phyloP scores from a whole-genome alignment of 371 early-diverging fungal genomes.

The Mucor piriformis region DNA sequence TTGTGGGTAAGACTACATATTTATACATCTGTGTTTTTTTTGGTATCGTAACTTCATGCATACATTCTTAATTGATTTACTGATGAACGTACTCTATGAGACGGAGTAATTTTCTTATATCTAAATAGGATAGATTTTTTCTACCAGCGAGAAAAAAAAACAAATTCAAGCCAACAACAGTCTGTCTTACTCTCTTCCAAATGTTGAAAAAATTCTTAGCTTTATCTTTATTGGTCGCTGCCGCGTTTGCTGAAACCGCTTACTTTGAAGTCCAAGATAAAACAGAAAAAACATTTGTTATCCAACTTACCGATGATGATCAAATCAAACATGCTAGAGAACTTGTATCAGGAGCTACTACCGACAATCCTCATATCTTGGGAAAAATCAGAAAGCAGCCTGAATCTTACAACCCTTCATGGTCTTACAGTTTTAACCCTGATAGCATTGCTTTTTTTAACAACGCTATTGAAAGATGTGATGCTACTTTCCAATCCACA shows the following conservation, averaged over 20 bases:
- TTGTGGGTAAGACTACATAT: no score
- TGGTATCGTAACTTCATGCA: no score
- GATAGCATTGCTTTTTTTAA: background rate
- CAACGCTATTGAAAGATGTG: slow-evolving; percentile 3
- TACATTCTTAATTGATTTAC: no score
- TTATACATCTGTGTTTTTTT: no score
- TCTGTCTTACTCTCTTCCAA: no score
- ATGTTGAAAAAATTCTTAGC: background rate
- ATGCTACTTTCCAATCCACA: background rate
- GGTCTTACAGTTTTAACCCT: background rate
- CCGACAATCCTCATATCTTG: background rate
- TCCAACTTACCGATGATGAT: background rate
- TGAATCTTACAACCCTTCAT: background rate
- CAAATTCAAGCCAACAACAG: no score
- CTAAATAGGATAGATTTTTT: no score
- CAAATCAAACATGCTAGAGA: background rate
- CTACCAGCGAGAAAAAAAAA: no score
- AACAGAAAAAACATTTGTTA: background rate
- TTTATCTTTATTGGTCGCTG: background rate
- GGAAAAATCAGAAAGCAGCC: background rate
- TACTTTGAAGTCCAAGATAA: background rate
- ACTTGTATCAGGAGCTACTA: background rate
- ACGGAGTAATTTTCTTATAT: no score
- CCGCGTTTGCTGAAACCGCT: slow-evolving; percentile 2
- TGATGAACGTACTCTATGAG: no score